phyloP scores from a whole-genome alignment of 2,329 filamentous ascomycete species.

The Aspergillus bombycis region DNA sequence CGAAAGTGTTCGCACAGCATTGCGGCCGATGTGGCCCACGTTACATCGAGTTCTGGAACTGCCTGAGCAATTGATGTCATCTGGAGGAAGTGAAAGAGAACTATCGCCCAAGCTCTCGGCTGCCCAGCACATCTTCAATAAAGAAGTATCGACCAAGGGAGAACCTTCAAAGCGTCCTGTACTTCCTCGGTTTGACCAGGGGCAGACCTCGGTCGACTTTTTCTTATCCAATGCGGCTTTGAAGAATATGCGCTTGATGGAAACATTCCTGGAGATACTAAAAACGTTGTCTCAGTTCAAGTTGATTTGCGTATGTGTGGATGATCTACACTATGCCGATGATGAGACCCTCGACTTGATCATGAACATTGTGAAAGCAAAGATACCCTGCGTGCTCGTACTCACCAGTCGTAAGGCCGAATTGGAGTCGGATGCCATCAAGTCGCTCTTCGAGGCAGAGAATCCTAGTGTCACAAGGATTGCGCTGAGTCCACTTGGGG shows the following conservation, averaged over 20 bases:
- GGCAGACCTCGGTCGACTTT: constrained; percentile 42
- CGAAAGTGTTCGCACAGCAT: constrained; percentile 57
- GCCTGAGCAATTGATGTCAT: constrained; percentile 65
- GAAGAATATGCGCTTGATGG: constrained; percentile 73
- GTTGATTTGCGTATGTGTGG: constrained; percentile 84
- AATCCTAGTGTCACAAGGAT: constrained; percentile 69
- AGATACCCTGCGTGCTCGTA: constrained; percentile 80
- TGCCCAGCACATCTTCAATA: constrained; percentile 32
- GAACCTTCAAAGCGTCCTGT: constrained; percentile 34
- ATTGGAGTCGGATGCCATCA: constrained; percentile 52
- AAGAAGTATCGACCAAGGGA: constrained; percentile 32
- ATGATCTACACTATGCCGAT: constrained; percentile 90
- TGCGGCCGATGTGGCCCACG: constrained; percentile 61
- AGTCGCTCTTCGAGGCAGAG: constrained; percentile 46
- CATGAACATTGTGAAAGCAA: constrained; percentile 74
- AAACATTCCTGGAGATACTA: constrained; percentile 84
- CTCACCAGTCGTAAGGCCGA: constrained; percentile 75
- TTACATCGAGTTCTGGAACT: constrained; percentile 62
- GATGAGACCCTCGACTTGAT: constrained; percentile 84
- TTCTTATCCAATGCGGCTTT: constrained; percentile 43
- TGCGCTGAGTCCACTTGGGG: constrained; percentile 70
- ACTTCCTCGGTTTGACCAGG: constrained; percentile 39
- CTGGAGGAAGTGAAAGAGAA: constrained; percentile 39
- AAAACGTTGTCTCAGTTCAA: constrained; percentile 80
- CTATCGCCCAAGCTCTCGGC: constrained; percentile 32